A percentile compares a stretch with the other conserved stretches of the same genome.
Evolutionary conservation across 495 filamentous ascomycete genomes (phyloP).

Genomic region (Neurospora discreta): DNA sequence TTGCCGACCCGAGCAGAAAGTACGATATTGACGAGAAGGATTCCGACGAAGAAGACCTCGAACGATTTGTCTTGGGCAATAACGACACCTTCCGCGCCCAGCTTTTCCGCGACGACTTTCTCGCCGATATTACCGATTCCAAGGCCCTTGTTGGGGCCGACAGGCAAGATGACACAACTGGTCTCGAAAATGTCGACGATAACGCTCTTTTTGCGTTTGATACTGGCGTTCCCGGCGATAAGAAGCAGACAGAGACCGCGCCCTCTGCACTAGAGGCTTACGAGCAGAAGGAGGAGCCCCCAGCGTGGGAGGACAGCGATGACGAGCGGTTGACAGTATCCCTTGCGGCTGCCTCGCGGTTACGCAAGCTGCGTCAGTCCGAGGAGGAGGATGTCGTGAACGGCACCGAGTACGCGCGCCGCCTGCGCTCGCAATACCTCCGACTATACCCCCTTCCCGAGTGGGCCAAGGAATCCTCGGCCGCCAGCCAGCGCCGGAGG

Average conservation of each 20-base stretch:
- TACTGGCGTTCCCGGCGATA: conserved; percentile 24
- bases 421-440: conserved; percentile 72
- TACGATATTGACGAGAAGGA: conserved; percentile 50
- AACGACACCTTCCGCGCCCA: conserved; percentile 64
- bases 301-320: conserved; percentile 91
- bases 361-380: conserved; percentile 69
- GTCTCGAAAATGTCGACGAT: conserved; percentile 47
- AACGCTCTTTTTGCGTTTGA: conserved; percentile 46
- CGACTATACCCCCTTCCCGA: conserved; percentile 67
- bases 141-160: conserved; percentile 21
- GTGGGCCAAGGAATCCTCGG: conserved; percentile 51
- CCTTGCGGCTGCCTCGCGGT: conserved; percentile 54
- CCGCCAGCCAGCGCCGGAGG: conserved; percentile 43
- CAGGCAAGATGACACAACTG: conserved; percentile 18
- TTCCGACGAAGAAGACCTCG: conserved; percentile 69
- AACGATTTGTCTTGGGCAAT: conserved; percentile 78
- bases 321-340: conserved; percentile 81
- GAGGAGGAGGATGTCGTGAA: conserved; percentile 78
- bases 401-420: conserved; percentile 71
- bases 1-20: conserved; percentile 1
- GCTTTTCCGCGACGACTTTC: conserved; percentile 40
- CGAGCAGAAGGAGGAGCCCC: conserved; percentile 25
- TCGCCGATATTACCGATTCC: conserved; percentile 18
- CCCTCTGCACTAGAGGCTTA: conserved; percentile 20
- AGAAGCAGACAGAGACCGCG: conserved; percentile 26